Evolutionary conservation across 139 green algal species (phyloP).

Genomic region (Mesostigma viride): DNA sequence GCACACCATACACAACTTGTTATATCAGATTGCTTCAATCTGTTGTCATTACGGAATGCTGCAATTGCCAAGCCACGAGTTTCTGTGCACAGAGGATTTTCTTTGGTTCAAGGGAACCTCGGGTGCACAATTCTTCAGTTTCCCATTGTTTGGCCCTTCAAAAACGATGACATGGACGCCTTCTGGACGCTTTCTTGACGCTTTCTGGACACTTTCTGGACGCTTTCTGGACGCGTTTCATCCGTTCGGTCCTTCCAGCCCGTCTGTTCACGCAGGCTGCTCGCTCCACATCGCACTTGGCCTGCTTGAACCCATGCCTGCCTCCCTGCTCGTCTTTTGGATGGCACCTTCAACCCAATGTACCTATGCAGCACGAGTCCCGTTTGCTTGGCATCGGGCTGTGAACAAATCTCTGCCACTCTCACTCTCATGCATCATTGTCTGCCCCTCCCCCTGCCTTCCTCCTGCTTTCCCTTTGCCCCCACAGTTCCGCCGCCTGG

Average conservation of each 20-base stretch:
- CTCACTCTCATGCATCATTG: background rate
- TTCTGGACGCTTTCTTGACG: too few species aligned
- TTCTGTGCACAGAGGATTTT: background rate
- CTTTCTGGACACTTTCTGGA: too few species aligned
- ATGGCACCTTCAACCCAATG: background rate
- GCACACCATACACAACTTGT: constrained; percentile 39
- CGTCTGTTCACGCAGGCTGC: too few species aligned
- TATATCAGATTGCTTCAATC: background rate
- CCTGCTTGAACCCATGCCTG: background rate
- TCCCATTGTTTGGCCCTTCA: too few species aligned
- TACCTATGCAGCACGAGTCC: constrained; percentile 7
- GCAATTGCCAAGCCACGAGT: background rate
- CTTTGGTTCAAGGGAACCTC: too few species aligned
- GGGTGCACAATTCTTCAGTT: too few species aligned
- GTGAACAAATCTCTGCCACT: background rate
- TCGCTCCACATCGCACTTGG: background rate
- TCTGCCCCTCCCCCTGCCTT: background rate
- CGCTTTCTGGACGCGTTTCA: too few species aligned
- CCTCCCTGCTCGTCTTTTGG: background rate
- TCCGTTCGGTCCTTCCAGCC: too few species aligned
- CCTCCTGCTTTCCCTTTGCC: constrained; percentile 26
- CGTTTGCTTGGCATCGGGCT: background rate
- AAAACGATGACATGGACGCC: too few species aligned
- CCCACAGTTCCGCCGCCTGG: constrained; percentile 59
- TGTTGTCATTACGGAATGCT: background rate